Base-by-base conservation (phyloP, 2,329 filamentous ascomycete species). In the Aspergillus eucalypticola region DNA sequence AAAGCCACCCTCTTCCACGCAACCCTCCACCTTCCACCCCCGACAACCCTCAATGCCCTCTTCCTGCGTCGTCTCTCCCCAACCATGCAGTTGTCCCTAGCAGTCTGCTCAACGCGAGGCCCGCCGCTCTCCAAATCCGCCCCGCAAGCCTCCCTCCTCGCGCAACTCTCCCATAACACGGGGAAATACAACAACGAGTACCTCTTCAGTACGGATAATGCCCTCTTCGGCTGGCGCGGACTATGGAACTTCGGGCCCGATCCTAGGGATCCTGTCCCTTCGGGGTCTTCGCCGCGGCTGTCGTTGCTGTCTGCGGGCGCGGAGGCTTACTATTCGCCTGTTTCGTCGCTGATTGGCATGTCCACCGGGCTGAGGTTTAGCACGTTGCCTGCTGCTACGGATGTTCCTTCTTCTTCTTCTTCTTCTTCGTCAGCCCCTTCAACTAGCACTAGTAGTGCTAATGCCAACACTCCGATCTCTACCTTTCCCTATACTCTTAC, bases 401-500 rank as follows among this genome's bases (percentile, higher is more conserved):
- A 72, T 46, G 57, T 66, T 1, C 65, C 69, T n/a, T 61, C 56
- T 19, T 69, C 56, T 19, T 69, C 64, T 1, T 65, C 69, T n/a
- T 61, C 56, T 19, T 69, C 56, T 19, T 69, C 64, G 56, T 64
- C 39, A 39, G 65, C 61, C 25, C 69, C 64, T 56, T 38, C 64
- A 49, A 60, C 65, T 51, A 6, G 32, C 4, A 15, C 65, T 69
- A 27, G 64, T 10, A 21, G 7, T 35, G 19, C 15, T 29, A 39
- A 17, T 35, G 19, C 5, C 42, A 63, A 67, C 25, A 63, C 73
- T 13, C 73, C 77, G 2, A 78, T 79, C 72, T 87, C 87, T 21
- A 93, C 93, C 29, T 96, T 96, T 55, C 95, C 95, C 2, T 88
- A 98, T 69, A 96, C 93, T 7, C 92, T 96, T 70, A 97, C 95